phyloP scores from a whole-genome alignment of 441 rosid species.

The Arabidopsis hybrid region DNA sequence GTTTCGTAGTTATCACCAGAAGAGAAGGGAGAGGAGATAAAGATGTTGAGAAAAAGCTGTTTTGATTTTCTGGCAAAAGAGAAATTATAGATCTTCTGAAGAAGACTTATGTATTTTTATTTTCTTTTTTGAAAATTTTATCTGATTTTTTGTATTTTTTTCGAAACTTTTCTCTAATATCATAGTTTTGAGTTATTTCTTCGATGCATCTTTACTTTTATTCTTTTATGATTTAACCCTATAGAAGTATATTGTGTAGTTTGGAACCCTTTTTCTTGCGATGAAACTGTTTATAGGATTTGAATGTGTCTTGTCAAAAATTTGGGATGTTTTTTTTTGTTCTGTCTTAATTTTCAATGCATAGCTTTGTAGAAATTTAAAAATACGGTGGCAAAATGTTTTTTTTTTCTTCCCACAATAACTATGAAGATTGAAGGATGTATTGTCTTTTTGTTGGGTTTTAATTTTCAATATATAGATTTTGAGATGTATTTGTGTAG shows the following conservation, averaged over 20 bases:
- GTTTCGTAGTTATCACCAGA: slow-evolving; percentile 17
- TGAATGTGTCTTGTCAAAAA: not conserved
- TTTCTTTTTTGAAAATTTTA: too few species aligned
- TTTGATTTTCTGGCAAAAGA: slow-evolving; percentile 2
- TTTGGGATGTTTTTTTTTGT: too few species aligned
- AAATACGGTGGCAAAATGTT: too few species aligned
- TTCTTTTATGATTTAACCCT: not conserved
- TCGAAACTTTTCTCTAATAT: not conserved
- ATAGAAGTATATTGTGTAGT: not conserved
- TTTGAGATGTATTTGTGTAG: too few species aligned
- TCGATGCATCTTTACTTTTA: not conserved
- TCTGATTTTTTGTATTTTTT: too few species aligned
- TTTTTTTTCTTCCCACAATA: too few species aligned
- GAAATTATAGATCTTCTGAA: not conserved
- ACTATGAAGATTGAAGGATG: too few species aligned
- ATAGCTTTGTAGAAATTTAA: too few species aligned
- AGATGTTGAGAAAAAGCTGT: slow-evolving; percentile 28
- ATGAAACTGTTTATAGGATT: not conserved
- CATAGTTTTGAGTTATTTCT: not conserved
- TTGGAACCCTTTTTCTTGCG: not conserved
- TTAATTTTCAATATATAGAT: too few species aligned
- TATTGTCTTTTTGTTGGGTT: too few species aligned
- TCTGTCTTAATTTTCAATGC: too few species aligned
- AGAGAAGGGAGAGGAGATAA: not conserved
- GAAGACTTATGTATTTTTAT: too few species aligned